Base-by-base conservation (phyloP, 352 stramenopile species). In the Lagenidium sp. region DNA sequence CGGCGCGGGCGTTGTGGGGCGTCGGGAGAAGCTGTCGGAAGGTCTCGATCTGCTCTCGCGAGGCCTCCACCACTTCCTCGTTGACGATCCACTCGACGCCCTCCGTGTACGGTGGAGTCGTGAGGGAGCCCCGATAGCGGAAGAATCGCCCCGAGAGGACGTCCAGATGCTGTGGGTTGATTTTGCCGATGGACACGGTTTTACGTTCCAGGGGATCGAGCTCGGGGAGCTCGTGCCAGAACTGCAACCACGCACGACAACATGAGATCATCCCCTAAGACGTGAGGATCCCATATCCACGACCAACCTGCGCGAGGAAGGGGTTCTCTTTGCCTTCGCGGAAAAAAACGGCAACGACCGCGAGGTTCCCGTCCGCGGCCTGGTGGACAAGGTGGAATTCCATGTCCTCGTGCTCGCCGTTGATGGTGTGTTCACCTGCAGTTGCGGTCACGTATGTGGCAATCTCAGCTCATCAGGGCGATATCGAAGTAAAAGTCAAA, bases 371-470 rank as follows among this genome's bases (percentile, higher is more conserved):
- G 54, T 85, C 68, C 4, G 67, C 58, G 8, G 72, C 55, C 29
- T 80, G 58, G 45, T 88, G 69, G 34, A 88, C 72, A 34, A 88
- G 42, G 46, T 88, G 76, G 37, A 88, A 55, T 50, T 82, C 71
- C 60, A 88, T 79, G 23, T 46, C 64, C 21, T 65, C 48, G 8
- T 51, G 53, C 19, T 81, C 44, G 19, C 68, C 71, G 21, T 85
- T 57, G 37, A 88, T 36, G 16, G 69, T 88, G 63, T 88, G 76
- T 45, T 88, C 76, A 41, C 65, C 67, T 72, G 45, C 16, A 41
- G 15, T 7, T 28, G 32, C 19, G n/a, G 24, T 13, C 16, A 16
- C 13, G 11, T n/a, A 38, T 20, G n/a, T 45, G 18, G 36, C 18
- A 38, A 29, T 30, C 34, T 15, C 4, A 34, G 15, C 10, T 36